phyloP scores from a whole-genome alignment of 768 basidiomycete species.

The Lactarius sp. region DNA sequence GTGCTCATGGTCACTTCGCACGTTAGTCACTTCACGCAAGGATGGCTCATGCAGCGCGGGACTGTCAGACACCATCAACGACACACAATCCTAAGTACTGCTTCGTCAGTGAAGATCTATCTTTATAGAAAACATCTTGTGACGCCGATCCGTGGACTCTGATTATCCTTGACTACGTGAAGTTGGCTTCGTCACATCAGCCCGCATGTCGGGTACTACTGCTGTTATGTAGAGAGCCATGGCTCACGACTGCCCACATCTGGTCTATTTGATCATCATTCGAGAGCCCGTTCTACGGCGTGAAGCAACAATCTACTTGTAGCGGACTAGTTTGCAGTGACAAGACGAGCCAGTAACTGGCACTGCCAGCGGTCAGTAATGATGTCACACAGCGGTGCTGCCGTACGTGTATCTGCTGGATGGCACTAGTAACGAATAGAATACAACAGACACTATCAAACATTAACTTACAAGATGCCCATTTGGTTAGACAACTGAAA shows the following conservation, averaged over 20 bases:
- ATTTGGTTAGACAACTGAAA: conserved; percentile 1
- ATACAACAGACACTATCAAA: background rate
- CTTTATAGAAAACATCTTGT: background rate
- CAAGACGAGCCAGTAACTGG: background rate
- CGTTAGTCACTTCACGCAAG: background rate
- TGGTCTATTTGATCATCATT: background rate
- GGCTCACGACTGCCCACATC: background rate
- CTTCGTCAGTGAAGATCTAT: background rate
- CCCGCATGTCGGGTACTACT: background rate
- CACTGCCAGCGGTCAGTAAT: too few species aligned
- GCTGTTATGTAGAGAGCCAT: background rate
- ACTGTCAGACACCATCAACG: background rate
- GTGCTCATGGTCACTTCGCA: background rate
- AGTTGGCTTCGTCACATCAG: background rate
- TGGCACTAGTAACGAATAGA: background rate
- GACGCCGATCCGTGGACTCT: background rate
- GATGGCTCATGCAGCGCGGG: background rate
- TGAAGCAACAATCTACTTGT: background rate
- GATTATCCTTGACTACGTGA: background rate
- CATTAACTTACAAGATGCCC: conserved; percentile 1
- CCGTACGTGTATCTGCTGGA: background rate
- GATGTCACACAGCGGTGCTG: background rate
- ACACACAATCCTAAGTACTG: background rate
- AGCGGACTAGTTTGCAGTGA: background rate
- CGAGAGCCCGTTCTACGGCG: background rate